These are phyloP conservation scores for Ulvella scutata DNA, from an alignment of 139 green algal species.

Conservation along the genomic window DNA sequence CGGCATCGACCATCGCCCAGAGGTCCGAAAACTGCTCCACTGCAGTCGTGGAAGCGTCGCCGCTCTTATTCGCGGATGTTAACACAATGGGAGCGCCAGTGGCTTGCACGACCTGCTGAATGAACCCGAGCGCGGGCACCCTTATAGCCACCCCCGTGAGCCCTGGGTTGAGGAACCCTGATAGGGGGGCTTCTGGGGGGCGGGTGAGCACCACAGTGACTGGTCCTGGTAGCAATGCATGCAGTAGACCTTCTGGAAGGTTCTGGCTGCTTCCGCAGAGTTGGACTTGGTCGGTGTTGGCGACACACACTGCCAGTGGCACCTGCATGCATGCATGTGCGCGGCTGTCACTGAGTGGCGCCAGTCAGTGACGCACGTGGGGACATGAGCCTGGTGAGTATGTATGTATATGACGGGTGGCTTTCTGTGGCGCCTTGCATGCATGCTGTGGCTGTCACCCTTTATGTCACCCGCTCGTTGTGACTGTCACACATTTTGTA, in stretches of 20 bases:
- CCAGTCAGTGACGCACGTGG: too few species aligned
- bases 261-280: conserved; percentile 15
- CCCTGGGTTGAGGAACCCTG: conserved; percentile 26
- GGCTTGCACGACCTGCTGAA: conserved; percentile 22
- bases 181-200: conserved; percentile 20
- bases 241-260: conserved; percentile 33
- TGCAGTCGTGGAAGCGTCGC: conserved; percentile 16
- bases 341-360: too few species aligned
- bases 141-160: conserved; percentile 26
- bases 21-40: conserved; percentile 41
- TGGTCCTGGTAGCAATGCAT: conserved; percentile 46
- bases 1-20: conserved; percentile 31
- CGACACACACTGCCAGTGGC: conserved; percentile 48
- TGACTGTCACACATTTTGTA: too few species aligned
- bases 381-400: too few species aligned
- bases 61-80: conserved; percentile 49
- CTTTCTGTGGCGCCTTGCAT: too few species aligned
- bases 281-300: conserved; percentile 24
- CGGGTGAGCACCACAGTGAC: conserved; percentile 47
- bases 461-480: too few species aligned
- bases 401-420: too few species aligned
- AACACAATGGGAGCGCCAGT: conserved; percentile 35
- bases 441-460: too few species aligned
- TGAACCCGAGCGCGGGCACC: conserved; percentile 41
- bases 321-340: too few species aligned